Evolutionary conservation across 495 filamentous ascomycete genomes (phyloP).

Genomic region (Podospora fimiseda): DNA sequence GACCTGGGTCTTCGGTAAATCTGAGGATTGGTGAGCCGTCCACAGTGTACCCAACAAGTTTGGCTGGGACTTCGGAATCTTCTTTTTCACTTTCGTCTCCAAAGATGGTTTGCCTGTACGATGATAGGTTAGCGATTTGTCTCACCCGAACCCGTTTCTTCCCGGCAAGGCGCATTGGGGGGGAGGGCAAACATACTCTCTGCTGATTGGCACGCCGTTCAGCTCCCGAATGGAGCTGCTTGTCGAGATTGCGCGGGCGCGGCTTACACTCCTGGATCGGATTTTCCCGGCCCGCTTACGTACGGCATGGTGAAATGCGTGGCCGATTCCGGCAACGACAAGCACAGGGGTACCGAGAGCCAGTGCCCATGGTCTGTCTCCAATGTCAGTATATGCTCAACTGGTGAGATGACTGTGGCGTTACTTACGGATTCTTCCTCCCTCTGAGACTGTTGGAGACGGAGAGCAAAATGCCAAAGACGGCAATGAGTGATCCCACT

Average conservation of each 20-base stretch:
- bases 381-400: no score
- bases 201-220: constrained; percentile 23
- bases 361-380: constrained; percentile 37
- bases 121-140: constrained; percentile 4
- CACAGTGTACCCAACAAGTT: constrained; percentile 31
- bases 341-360: constrained; percentile 46
- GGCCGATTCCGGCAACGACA: constrained; percentile 39
- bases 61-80: constrained; percentile 17
- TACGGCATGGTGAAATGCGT: constrained; percentile 32
- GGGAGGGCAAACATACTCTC: constrained; percentile 30
- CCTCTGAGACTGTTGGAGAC: constrained; percentile 33
- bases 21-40: constrained; percentile 22
- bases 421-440: constrained; percentile 35
- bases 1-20: constrained; percentile 23
- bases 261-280: constrained; percentile 14
- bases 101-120: constrained; percentile 20
- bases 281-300: constrained; percentile 21
- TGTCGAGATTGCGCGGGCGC: constrained; percentile 11
- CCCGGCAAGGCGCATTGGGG: neutral
- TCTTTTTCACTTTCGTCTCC: constrained; percentile 23
- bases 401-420: neutral
- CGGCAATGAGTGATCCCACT: constrained; percentile 44
- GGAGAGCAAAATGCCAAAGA: constrained; percentile 38
- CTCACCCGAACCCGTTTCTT: neutral
- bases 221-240: constrained; percentile 11